Evolutionary conservation across 2,329 filamentous ascomycete genomes (phyloP).

Genomic region (Zarea fungicola): DNA sequence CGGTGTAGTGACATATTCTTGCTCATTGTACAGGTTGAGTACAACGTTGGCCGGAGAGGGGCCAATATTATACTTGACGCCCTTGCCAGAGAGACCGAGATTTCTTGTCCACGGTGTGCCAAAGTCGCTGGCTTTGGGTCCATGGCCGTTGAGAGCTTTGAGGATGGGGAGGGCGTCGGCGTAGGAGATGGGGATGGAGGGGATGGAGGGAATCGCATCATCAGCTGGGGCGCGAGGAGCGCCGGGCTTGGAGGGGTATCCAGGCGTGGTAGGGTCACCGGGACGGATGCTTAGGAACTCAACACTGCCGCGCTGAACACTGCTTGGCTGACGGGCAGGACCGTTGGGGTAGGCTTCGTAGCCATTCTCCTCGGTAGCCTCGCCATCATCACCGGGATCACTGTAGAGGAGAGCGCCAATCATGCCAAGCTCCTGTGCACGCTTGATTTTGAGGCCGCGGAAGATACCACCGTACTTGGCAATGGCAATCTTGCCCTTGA

Average conservation of each 20-base stretch:
- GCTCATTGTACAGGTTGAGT: conserved; percentile 70
- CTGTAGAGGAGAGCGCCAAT: conserved; percentile 78
- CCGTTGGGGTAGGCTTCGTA: conserved; percentile 76
- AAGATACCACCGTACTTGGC: conserved; percentile 83
- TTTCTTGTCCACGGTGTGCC: conserved; percentile 65
- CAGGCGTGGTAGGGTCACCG: conserved; percentile 85
- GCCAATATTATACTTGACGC: conserved; percentile 79
- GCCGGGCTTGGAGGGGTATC: conserved; percentile 90
- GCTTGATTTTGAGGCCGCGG: conserved; percentile 86
- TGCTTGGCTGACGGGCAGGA: conserved; percentile 79
- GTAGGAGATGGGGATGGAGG: conserved; percentile 88
- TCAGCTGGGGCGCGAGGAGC: conserved; percentile 68
- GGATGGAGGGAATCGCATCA: conserved; percentile 71
- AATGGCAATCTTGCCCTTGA: conserved; percentile 82
- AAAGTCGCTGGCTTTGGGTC: conserved; percentile 70
- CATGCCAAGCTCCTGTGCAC: conserved; percentile 86
- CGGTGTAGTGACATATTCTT: conserved; percentile 75
- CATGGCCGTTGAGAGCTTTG: conserved; percentile 85
- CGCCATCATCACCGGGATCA: conserved; percentile 85
- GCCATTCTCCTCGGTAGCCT: conserved; percentile 75
- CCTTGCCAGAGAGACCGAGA: conserved; percentile 70
- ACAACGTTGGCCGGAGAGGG: conserved; percentile 68
- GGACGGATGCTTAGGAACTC: conserved; percentile 68
- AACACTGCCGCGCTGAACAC: conserved; percentile 83
- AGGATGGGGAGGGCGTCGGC: conserved; percentile 79